Base-by-base conservation (phyloP, 495 filamentous ascomycete species). In the Tuber melanosporum region DNA sequence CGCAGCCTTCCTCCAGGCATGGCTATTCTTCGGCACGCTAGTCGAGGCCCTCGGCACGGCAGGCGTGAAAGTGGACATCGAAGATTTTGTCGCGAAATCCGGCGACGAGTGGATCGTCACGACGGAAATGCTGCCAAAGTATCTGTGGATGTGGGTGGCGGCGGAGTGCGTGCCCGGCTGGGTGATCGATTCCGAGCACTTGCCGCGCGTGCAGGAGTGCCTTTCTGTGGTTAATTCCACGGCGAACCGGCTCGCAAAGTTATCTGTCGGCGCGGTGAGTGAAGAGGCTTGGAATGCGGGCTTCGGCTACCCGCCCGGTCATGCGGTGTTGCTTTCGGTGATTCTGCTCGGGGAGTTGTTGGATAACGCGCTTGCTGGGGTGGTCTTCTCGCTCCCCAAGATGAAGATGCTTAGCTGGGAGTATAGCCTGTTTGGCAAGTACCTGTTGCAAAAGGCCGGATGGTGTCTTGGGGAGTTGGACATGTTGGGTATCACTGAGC, bases 21-120 rank as follows among this genome's bases (percentile, higher is more conserved):
- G 72, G 72, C 72, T 74, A 49, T 74, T 49, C 72, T 74, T 74
- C 72, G 72, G 72, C 42, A 74, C 72, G 9, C 72, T 74, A 32
- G 36, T 39, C 2, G 72, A 74, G 20, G 45, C 32, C 10, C 12
- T 74, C 43, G 36, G 45, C 45, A 74, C 52, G 44, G 41, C 72
- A n/a, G 41, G 20, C 22, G 7, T 74, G 20, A 45, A 45, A 1
- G 45, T 74, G 20, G 52, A 26, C 20, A 22, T 44, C 14, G 72
- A 32, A 39, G 41, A 74, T 74, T 74, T 74, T 17, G 22, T 71
- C 44, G 26, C 14, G 14, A 66, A 17, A 17, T 66, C 57, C 26
- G 57, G 57, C 1, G 32, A 32, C 12, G 57, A 36, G 26, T 66
- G 32, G 26, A 36, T 66, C 5, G 26, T 66, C 57, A 66, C 57